Base-by-base conservation (phyloP, 345 rosid species). In the Moringa oleifera region DNA sequence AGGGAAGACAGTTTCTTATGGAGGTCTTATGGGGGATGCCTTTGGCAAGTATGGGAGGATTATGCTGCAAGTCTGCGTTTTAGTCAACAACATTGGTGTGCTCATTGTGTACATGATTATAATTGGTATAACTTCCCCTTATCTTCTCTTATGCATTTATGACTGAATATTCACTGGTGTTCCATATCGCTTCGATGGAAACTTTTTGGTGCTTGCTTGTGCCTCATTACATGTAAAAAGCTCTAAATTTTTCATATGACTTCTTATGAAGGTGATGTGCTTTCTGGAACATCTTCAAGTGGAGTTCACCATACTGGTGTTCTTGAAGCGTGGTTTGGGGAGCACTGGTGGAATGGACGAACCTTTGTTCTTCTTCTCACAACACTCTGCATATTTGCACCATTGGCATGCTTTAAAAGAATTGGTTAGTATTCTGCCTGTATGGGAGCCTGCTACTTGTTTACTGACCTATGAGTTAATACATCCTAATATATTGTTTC, bases 91-190 rank as follows among this genome's bases (percentile, higher is more conserved):
- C 80, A 66, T 91, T 21, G 97, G 97, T 33, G 94, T 91, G 25
- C 91, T 91, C 72, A 80, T 91, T 23, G 97, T 91, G 22, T 91
- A 91, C 84, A 88, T 91, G 97, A 91, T 91, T 69, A 91, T 91
- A 22, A 79, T 91, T 62, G 97, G 97, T 86, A 81, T 50, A 18
- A 5, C 41, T 58, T 58, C 55, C 22, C 56, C 57, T 66, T 18
- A 0, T 22, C 1, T 47, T 51, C 22, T 56, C 4, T 33, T 57
- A 20, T 20, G 23, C 58, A 28, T 21, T 13, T 62, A 21, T 69
- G 22, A 23, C 33, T 41, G 33, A 9, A 11, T 41, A 16, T 41
- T 41, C 12, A 11, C 47, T 15, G 1, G 47, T 41, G 47, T 4
- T 4, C 12, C 47, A 41, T 41, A 11, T 41, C 47, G 1, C 47